Evolutionary conservation across 352 stramenopile genomes (phyloP).

Genomic region (Pythium brachiatum): DNA sequence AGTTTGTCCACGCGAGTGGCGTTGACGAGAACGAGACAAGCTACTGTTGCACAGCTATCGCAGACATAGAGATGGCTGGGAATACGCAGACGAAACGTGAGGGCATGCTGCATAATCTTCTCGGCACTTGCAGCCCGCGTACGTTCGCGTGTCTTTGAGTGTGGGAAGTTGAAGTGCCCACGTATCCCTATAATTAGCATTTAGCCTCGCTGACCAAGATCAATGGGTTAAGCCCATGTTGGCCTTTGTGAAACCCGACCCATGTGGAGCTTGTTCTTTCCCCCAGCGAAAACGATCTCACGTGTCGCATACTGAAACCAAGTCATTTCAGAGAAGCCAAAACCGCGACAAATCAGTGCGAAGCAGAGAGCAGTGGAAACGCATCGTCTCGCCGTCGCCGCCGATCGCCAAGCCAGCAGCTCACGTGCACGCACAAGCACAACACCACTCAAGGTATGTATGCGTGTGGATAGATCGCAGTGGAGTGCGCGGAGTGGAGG

Average conservation of each 20-base stretch:
- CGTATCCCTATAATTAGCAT: neutral
- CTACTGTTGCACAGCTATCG: no score
- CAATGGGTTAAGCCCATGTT: neutral
- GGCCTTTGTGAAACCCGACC: neutral
- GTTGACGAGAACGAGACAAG: no score
- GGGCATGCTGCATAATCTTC: neutral
- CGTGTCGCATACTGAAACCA: constrained; percentile 19
- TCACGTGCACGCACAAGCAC: neutral
- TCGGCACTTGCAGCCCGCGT: neutral
- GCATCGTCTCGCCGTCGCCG: neutral
- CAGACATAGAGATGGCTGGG: no score
- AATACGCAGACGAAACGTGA: no score
- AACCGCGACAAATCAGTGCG: constrained; percentile 20
- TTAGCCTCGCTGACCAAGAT: neutral
- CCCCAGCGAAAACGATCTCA: constrained; percentile 13
- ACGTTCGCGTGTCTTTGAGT: neutral
- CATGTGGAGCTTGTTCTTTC: neutral
- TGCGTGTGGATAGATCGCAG: neutral
- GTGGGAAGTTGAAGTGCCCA: neutral
- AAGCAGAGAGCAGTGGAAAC: constrained; percentile 1
- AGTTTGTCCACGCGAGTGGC: neutral
- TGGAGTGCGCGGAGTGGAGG: neutral
- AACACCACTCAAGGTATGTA: neutral
- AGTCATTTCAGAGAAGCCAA: constrained; percentile 23
- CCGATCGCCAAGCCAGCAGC: neutral